Base-by-base conservation (phyloP, 495 filamentous ascomycete genomes). In the Penicillium ucsense region DNA sequence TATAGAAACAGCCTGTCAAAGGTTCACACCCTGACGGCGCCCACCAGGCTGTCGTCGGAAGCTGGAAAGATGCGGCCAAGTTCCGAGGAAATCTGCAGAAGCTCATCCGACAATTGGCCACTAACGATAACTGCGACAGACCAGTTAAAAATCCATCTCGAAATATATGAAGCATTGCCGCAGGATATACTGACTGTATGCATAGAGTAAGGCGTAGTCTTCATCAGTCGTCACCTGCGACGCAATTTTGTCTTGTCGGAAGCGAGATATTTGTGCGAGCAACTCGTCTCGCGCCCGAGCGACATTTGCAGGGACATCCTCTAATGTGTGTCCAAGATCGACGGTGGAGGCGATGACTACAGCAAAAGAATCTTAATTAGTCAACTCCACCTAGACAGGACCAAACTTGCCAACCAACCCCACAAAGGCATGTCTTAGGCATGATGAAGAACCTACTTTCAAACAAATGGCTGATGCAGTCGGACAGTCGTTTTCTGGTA, bases 321-420 rank as follows among this genome's bases (percentile, higher is more conserved):
- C 92, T 35, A 98, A 70, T 0, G 92, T 91, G 52, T 94, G 96
- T 58, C 91, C 89, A 1, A 96, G 75, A 68, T 92, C 91, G 62
- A 96, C 78, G 2, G 87, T 90, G 2, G 85, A 89, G 1, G 91
- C 92, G 50, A 98, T 78, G 3, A 95, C 90, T 84, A 41, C 36
- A 9, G 12, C 33, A 6, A 34, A 2, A 9, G 4, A 9, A 3
- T 6, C 7, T 3, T 6, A 1, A 20, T 20, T 20, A 20, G 20
- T 20, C 20, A 20, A 20, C 20, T 20, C 20, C 20, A 20, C 2
- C 1, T 20, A 20, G 20, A 20, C 20, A 20, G 20, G 20, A 20
- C 20, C 20, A 20, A 20, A 20, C 20, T 20, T 20, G 20, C 20
- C 20, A 20, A 20, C 20, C 1, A 20, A 20, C 20, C 20, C 20